These are phyloP conservation scores for Penicillium lagena DNA, from an alignment of 495 filamentous ascomycete genomes.

Conservation along the genomic window DNA sequence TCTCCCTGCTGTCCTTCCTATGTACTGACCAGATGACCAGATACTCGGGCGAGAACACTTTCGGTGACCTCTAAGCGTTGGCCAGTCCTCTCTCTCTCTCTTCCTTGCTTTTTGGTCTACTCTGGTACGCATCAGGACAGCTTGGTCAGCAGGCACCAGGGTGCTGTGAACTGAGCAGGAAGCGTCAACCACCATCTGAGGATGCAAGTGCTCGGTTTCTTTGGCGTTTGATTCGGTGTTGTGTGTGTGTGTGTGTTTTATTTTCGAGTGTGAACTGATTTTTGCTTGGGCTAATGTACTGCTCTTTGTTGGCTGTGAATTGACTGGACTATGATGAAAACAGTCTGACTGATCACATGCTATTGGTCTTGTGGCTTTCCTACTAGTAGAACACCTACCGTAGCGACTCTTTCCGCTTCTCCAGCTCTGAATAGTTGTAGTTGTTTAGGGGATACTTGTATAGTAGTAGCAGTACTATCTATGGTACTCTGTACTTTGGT, in stretches of 20 bases:
- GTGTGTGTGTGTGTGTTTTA: slow-evolving; percentile 13
- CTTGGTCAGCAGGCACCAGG: not conserved
- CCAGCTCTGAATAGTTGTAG: no score
- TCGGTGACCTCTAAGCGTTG: slow-evolving; percentile 54
- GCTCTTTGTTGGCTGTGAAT: slow-evolving; percentile 6
- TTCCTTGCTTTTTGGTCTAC: not conserved
- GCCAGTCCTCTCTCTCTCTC: not conserved
- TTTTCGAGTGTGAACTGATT: slow-evolving; percentile 11
- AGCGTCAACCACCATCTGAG: slow-evolving; percentile 4
- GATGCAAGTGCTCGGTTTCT: slow-evolving; percentile 8
- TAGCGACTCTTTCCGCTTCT: no score
- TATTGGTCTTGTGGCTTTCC: no score
- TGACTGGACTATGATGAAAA: not conserved
- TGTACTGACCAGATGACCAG: slow-evolving; percentile 44
- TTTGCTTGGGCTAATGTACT: no score
- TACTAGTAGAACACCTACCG: no score
- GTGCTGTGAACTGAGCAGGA: slow-evolving; percentile 1
- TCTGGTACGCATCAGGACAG: not conserved
- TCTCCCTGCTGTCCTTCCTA: not conserved
- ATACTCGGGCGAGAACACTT: slow-evolving; percentile 99
- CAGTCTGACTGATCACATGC: slow-evolving; percentile 1
- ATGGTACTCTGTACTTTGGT: no score
- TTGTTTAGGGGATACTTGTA: no score
- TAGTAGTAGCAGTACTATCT: no score
- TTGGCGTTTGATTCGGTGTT: slow-evolving; percentile 25